Evolutionary conservation across 371 early-diverging fungal species (phyloP), one percentile per base, ranked within the genome.

Genomic region (Mortierella sp.): DNA sequence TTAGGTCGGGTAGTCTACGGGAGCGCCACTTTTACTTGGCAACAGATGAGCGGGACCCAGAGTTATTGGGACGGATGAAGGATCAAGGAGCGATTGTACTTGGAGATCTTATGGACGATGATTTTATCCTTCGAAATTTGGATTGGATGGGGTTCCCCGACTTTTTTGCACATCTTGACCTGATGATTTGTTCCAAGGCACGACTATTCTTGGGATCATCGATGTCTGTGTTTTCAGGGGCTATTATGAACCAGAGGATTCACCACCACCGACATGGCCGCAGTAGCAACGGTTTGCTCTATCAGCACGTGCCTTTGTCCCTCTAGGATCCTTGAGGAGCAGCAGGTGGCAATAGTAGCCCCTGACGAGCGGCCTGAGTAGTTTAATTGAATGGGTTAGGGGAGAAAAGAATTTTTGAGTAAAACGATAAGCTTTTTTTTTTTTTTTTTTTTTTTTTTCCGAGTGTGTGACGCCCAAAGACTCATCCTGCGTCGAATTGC

Each of bases 121-220:
- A 60, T 47, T 60, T 60, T 60, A 25, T 60, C 14, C 9, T 46
- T 15, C 16, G 11, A 14, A 45, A 60, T 23, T 21, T 60, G 47
- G 60, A 60, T 15, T 25, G 19, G 60, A 60, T 60, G 47, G 60
- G 60, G 12, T 60, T 60, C 28, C 60, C 45, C 19, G 60, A 60
- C 16, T 60, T 21, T 15, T 60, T 46, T 47, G 60, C 23, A 26
- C 46, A 60, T 15, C 46, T 60, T 26, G 60, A 60, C 46, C 60
- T 46, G 48, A 46, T 60, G 25, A 45, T 60, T 25, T 60, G 60
- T 16, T 16, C 46, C 47, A 60, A 60, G 25, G 60, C 60, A 16
- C 45, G 60, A 25, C 5, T 25, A 19, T 60, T 60, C 28, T 25
- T 60, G 45, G 60, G 60, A 16, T 60, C 60, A 23, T 47, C 60